Base-by-base conservation (phyloP, 2,329 filamentous ascomycete species). In the Alternaria metachromatica region DNA sequence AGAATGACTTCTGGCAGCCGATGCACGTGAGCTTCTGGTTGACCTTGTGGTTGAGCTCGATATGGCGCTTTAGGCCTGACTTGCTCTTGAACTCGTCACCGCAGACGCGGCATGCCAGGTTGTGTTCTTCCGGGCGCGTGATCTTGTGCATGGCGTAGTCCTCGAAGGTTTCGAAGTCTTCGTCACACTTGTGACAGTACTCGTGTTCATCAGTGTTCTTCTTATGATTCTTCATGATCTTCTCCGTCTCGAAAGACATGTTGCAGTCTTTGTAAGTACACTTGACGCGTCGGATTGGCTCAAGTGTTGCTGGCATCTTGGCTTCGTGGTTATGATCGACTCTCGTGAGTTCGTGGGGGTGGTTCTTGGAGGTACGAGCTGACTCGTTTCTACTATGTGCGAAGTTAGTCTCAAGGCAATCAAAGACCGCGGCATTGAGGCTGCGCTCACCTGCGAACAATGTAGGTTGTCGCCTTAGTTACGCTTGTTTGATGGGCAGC, bases 41-140 rank as follows among this genome's bases (percentile, higher is more conserved):
- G 7, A 82, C 73, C 10, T 77, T 82, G 66, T 88, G 87, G 11
- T 72, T 75, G 66, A 81, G 74, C 58, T 81, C 78, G n/a, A 87
- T 81, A 66, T 90, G 88, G 20, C 70, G 70, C 57, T 84, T 82
- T 11, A 85, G 80, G 1, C 86, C 87, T 21, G 81, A 81, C 3
- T 82, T 78, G 26, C 82, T 86, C 64, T 84, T 83, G 76, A 88
- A 89, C 45, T 89, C 86, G 9, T 82, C 73, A 12, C 84, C 85
- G 57, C 88, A 89, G 45, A 87, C 80, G 12, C 86, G 84, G 72
- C 88, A 90, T 55, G 82, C 83, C 49, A 86, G 84, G 64, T 87
- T 84, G 28, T 80, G 81, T 3, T 79, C 72, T 55, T 75, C 69
- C 1, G 78, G 77, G 8, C 68, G 62, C 46, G 65, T 69, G 11